Base-by-base conservation (phyloP, 106 monocot genomes). In the Alisma plantagoaquatica region DNA sequence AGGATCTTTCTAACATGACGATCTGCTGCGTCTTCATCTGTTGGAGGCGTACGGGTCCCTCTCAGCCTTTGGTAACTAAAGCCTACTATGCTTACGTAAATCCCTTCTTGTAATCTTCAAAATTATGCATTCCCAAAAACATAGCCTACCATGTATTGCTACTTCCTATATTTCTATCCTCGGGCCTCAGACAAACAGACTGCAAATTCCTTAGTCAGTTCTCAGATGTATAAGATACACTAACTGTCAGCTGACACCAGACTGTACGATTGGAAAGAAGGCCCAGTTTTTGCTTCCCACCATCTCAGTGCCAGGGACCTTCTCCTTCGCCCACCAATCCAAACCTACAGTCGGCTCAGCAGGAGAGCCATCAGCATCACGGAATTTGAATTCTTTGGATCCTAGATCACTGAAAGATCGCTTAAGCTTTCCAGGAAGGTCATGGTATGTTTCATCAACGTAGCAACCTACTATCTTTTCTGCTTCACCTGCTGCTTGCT, bases 321-420 rank as follows among this genome's bases (percentile, higher is more conserved):
- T 75, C 58, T 75, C 78, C 57, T 74, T 78, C 2, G 60, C 71
- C 80, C 80, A 80, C 66, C 76, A 43, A 77, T 43, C 9, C 5
- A 14, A 38, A 7, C 35, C 35, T 7, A 38, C 35, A 14, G 21
- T 50, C 2, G 62, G 51, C 35, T 71, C 73, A 11, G 35, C 38
- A 17, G 44, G 21, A 23, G 50, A 30, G 1, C 66, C 66, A 49
- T 78, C 82, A 7, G 51, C 26, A 47, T 78, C 77, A 32, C 73
- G 53, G 31, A 81, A 81, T 11, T 77, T 81, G 57, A 86, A 86
- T 29, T 81, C 80, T 57, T 74, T 86, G 9, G 29, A 46, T 6
- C 59, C 23, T 3, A n/a, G 44, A 29, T 64, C 62, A 29, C 56
- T 29, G 19, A 59, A 19, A 9, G 86, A 71, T 28, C 50, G 47